Conservation (phyloP, 1,139 yeast genomes). For the Geotrichum siamense region DNA sequence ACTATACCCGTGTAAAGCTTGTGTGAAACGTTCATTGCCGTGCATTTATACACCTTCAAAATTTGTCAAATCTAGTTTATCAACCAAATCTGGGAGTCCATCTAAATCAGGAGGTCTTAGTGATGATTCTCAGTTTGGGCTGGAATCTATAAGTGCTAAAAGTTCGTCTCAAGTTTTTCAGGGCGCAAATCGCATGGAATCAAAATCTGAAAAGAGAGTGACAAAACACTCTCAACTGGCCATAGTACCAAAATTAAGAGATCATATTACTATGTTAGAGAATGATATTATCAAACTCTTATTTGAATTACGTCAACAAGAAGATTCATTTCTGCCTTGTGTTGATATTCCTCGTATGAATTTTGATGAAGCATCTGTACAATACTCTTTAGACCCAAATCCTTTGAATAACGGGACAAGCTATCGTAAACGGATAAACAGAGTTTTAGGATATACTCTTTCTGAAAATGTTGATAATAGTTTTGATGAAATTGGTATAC, state of each 20-base stretch:
- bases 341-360: too few species aligned
- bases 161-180: slow-evolving; percentile 5
- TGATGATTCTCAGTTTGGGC: background rate
- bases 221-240: slow-evolving; percentile 9
- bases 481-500: slow-evolving; percentile 2
- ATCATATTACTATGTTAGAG: slow-evolving; percentile 12
- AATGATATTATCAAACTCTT: slow-evolving; percentile 10
- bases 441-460: too few species aligned
- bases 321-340: too few species aligned
- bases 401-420: too few species aligned
- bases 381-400: too few species aligned
- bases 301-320: too few species aligned
- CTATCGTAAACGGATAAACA: too few species aligned
- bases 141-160: slow-evolving; percentile 7
- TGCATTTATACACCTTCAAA: slow-evolving; percentile 34
- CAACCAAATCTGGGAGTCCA: background rate
- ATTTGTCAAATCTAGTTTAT: background rate
- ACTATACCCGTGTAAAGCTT: slow-evolving; percentile 46
- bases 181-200: slow-evolving; percentile 3
- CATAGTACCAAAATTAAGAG: slow-evolving; percentile 10
- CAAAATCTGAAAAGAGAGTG: slow-evolving; percentile 5
- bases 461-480: too few species aligned
- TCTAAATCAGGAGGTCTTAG: background rate
- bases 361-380: too few species aligned
- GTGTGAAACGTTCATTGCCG: slow-evolving; percentile 41